phyloP scores from a whole-genome alignment of 164 flowering plant genomes.

The Vitis labrusca region DNA sequence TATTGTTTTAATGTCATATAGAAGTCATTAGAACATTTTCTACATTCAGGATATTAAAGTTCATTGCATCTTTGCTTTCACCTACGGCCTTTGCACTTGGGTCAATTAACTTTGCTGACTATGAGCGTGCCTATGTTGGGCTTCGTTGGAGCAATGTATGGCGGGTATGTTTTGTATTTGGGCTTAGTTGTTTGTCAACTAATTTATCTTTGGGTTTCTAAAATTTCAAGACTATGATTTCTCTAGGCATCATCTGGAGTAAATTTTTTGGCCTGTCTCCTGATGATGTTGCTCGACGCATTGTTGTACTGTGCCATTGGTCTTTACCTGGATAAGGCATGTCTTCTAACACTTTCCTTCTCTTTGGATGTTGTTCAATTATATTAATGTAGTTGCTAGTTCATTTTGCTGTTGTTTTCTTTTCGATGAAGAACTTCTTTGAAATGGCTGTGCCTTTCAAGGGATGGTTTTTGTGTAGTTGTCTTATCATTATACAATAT shows the following conservation, averaged over 20 bases:
- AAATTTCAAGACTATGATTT: constrained; percentile 1
- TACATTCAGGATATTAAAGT: constrained; percentile 67
- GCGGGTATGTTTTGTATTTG: constrained; percentile 53
- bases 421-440: no score
- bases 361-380: not conserved
- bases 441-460: no score
- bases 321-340: constrained; percentile 91
- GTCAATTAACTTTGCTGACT: constrained; percentile 91
- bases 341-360: not conserved
- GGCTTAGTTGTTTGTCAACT: not conserved
- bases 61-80: constrained; percentile 85
- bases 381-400: not conserved
- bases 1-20: not conserved
- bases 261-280: constrained; percentile 78
- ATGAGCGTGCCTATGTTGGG: constrained; percentile 99
- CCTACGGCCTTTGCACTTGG: constrained; percentile 99
- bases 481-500: not conserved
- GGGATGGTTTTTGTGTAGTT: no score
- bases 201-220: constrained; percentile 4
- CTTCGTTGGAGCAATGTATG: constrained; percentile 98
- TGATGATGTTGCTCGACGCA: constrained; percentile 88
- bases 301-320: constrained; percentile 75
- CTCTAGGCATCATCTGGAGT: constrained; percentile 94
- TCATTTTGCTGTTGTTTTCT: no score
- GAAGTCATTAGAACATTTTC: not conserved